phyloP scores from a whole-genome alignment of 1,139 yeast species.

The Candida sanyaensis region DNA sequence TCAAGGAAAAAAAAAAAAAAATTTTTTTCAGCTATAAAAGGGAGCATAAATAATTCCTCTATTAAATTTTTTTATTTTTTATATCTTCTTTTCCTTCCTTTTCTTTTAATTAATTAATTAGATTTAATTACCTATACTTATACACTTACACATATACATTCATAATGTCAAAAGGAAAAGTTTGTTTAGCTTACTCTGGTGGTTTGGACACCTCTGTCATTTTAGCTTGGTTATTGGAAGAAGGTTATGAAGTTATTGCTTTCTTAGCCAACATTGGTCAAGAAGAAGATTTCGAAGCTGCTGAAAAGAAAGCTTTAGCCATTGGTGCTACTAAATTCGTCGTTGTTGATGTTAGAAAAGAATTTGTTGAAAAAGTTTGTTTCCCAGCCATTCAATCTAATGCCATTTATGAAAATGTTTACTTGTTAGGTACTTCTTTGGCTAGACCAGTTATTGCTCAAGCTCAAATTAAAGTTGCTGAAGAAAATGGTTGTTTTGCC shows the following conservation, averaged over 20 bases:
- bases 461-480: slow-evolving; percentile 97
- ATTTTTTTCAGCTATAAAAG: slow-evolving; percentile 2
- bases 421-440: slow-evolving; percentile 91
- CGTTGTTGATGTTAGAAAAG: slow-evolving; percentile 90
- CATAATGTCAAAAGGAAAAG: slow-evolving; percentile 92
- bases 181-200: slow-evolving; percentile 98
- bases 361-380: slow-evolving; percentile 86
- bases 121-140: not conserved
- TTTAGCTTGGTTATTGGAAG: slow-evolving; percentile 95
- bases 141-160: not conserved
- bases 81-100: not conserved
- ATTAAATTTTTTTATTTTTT: not conserved
- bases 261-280: slow-evolving; percentile 98
- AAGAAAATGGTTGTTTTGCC: slow-evolving; percentile 96
- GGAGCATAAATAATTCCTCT: not conserved
- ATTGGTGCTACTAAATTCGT: slow-evolving; percentile 97
- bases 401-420: slow-evolving; percentile 96
- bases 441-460: slow-evolving; percentile 99
- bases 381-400: slow-evolving; percentile 97
- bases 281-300: slow-evolving; percentile 98
- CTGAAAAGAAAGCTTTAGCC: slow-evolving; percentile 92
- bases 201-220: slow-evolving; percentile 98
- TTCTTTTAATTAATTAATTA: no score
- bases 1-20: not conserved
- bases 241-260: slow-evolving; percentile 97